A percentile compares a stretch with the other conserved stretches of the same genome.
Evolutionary conservation across 2,329 filamentous ascomycete species (phyloP).

Genomic region (Sporothrix brunneoviolacea): DNA sequence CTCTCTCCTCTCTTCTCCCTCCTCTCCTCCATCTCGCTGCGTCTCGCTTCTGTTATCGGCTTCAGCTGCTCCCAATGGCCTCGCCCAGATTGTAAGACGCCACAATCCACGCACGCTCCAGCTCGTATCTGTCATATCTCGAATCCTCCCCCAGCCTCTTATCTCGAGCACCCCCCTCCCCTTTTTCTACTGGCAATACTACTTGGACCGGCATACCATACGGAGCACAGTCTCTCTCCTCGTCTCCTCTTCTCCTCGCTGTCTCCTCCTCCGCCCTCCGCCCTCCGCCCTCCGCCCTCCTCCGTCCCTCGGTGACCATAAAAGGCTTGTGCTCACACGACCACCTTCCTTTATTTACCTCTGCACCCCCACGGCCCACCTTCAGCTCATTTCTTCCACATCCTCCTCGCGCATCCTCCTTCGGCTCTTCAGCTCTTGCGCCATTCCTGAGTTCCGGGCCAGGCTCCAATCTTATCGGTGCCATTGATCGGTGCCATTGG

Average conservation of each 20-base stretch:
- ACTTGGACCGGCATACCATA: no score
- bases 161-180: not conserved
- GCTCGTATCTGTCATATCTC: not conserved
- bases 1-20: not conserved
- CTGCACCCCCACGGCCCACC: slow-evolving; percentile 5
- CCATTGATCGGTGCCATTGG: no score
- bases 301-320: slow-evolving; percentile 5
- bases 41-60: no score
- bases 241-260: not conserved
- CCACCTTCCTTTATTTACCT: slow-evolving; percentile 4
- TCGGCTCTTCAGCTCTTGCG: no score
- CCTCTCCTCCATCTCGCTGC: not conserved
- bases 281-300: not conserved
- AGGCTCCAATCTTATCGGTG: no score
- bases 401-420: not conserved
- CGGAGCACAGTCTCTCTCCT: not conserved
- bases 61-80: no score
- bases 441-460: no score
- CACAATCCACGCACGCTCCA: not conserved
- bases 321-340: slow-evolving; percentile 14
- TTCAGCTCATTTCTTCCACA: not conserved
- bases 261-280: not conserved
- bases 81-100: not conserved
- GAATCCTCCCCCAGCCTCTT: slow-evolving; percentile 2
- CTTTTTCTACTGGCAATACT: not conserved